Evolutionary conservation across 2,329 filamentous ascomycete genomes (phyloP), one percentile per base, ranked within the genome.

Genomic region (Penicillium sp.): DNA sequence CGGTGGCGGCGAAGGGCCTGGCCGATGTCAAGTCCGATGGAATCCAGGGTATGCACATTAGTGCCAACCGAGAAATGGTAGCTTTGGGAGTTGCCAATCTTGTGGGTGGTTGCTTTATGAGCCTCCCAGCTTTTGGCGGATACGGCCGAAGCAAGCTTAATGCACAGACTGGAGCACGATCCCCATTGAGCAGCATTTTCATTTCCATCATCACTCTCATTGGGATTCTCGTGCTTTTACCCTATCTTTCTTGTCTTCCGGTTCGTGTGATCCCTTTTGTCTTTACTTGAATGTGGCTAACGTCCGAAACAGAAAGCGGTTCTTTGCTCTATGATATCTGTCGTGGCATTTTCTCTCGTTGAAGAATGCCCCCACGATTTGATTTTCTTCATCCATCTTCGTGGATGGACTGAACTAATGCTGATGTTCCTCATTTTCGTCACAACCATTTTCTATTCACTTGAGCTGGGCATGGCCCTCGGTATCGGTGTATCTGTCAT

Each of bases 81-180:
- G 93, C 95, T 0, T 81, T 99, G 0, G 95, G 95, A 1, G 84
- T 91, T 7, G 92, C 93, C 13, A 99, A 99, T 74, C 79, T 98
- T n/a, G 78, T 96, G 3, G 93, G 93, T 9, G 90, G 92, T 2
- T 90, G 92, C 69, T 98, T 98, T 77, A 92, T 93, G 87, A 88
- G 91, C 21, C 81, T 99, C 23, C 95, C 95, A 7, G 91, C 92
- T 0, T 99, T 99, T 80, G 95, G 95, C 19, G 95, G 95, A 9
- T 99, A 99, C 71, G 95, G 93, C 10, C 84, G 95, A 71, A 97
- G 92, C 76, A 98, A 98, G 75, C 90, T 99, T 64, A 98, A 97
- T 77, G 88, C 88, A 63, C 90, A 90, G 50, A 98, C 95, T 1
- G 95, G 95, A 35, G 93, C 92, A 29, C 91, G 88, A 73, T 97